Evolutionary conservation across 2,329 filamentous ascomycete genomes (phyloP).

Genomic region (Penicillium sp.): DNA sequence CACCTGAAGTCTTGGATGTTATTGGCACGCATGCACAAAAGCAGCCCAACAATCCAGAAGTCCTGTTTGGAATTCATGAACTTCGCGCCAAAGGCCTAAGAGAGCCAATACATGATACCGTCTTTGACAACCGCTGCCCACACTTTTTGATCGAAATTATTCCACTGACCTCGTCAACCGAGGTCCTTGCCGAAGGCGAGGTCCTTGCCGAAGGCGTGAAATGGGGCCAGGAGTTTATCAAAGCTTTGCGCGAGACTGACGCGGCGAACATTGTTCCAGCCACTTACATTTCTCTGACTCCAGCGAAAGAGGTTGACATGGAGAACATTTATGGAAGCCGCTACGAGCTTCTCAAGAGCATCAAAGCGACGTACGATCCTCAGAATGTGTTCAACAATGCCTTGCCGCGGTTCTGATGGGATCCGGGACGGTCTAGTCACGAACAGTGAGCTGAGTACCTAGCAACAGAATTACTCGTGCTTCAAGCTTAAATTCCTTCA

Average conservation of each 20-base stretch:
- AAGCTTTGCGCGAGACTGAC: conserved; percentile 22
- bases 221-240: conserved; percentile 14
- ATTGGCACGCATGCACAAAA: conserved; percentile 27
- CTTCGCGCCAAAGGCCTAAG: conserved; percentile 26
- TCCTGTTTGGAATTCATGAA: conserved; percentile 35
- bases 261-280: conserved; percentile 13
- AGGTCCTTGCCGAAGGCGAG: not conserved
- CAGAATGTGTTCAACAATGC: too few species aligned
- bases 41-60: conserved; percentile 27
- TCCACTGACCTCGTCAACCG: conserved; percentile 22
- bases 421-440: not conserved
- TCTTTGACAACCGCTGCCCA: conserved; percentile 34
- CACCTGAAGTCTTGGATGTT: conserved; percentile 27
- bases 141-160: conserved; percentile 45
- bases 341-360: conserved; percentile 7
- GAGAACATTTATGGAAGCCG: conserved; percentile 34
- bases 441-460: too few species aligned
- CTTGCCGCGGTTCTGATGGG: too few species aligned
- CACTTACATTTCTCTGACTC: conserved; percentile 37
- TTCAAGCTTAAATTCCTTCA: not conserved
- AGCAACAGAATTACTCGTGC: too few species aligned
- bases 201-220: not conserved
- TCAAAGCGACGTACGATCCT: too few species aligned
- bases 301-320: conserved; percentile 28
- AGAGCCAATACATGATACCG: conserved; percentile 21